These are phyloP conservation scores for Cryphonectria nitschkei DNA, from an alignment of 2,329 filamentous ascomycete species.

Conservation along the genomic window DNA sequence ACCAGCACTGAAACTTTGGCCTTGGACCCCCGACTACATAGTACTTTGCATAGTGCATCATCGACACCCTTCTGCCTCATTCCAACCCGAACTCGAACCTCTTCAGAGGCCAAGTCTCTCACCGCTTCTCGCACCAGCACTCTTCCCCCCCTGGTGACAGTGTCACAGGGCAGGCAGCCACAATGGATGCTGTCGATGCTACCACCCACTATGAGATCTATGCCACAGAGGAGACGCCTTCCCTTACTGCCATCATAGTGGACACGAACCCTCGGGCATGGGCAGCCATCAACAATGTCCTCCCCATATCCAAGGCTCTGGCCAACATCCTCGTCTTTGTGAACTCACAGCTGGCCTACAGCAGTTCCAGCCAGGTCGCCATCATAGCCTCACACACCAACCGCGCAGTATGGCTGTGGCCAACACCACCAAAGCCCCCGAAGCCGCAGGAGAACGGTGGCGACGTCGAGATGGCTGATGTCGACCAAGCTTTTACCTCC, in stretches of 20 bases:
- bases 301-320: slow-evolving; percentile 82
- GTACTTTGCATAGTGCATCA: neutral
- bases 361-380: slow-evolving; percentile 90
- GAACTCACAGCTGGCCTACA: slow-evolving; percentile 93
- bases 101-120: neutral
- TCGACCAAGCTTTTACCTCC: slow-evolving; percentile 35
- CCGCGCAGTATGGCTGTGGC: slow-evolving; percentile 88
- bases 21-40: neutral
- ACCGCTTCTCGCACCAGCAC: neutral
- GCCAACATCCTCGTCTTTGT: slow-evolving; percentile 93
- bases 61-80: neutral
- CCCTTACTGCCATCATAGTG: slow-evolving; percentile 86
- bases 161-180: slow-evolving; percentile 31
- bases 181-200: slow-evolving; percentile 60
- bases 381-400: slow-evolving; percentile 89
- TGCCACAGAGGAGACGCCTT: slow-evolving; percentile 65
- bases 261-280: slow-evolving; percentile 95
- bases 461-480: slow-evolving; percentile 62
- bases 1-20: neutral
- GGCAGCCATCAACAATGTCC: slow-evolving; percentile 73
- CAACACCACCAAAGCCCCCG: slow-evolving; percentile 47
- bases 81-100: neutral
- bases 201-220: slow-evolving; percentile 64
- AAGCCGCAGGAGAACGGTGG: slow-evolving; percentile 28
- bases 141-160: slow-evolving; percentile 11